phyloP scores from a whole-genome alignment of 345 rosid genomes.

The Arabidopsis arenosa region DNA sequence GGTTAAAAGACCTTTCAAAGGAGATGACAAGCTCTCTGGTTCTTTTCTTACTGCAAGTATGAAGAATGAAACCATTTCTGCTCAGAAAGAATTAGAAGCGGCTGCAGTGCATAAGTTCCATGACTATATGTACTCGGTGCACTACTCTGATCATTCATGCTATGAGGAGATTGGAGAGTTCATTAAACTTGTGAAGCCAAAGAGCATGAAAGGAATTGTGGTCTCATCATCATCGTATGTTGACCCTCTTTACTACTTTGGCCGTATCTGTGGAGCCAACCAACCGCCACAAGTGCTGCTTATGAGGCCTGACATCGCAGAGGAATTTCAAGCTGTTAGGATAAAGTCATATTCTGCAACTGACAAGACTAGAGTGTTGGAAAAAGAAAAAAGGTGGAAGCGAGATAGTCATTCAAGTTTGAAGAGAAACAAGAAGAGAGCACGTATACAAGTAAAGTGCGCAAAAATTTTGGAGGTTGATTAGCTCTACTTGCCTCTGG shows the following conservation, averaged over 20 bases:
- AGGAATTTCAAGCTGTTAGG: slow-evolving; percentile 34
- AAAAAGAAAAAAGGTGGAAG: slow-evolving; percentile 40
- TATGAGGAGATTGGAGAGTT: slow-evolving; percentile 69
- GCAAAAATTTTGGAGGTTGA: slow-evolving; percentile 30
- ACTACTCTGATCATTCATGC: slow-evolving; percentile 82
- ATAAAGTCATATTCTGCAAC: slow-evolving; percentile 36
- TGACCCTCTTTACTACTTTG: slow-evolving; percentile 72
- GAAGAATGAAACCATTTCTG: slow-evolving; percentile 27
- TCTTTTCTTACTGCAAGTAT: slow-evolving; percentile 48
- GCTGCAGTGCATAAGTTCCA: slow-evolving; percentile 55
- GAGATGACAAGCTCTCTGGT: slow-evolving; percentile 52
- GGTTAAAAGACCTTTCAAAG: slow-evolving; percentile 51
- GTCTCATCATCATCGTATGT: slow-evolving; percentile 65
- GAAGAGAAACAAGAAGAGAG: slow-evolving; percentile 35
- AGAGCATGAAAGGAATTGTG: slow-evolving; percentile 69
- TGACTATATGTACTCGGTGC: slow-evolving; percentile 60
- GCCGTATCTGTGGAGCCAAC: slow-evolving; percentile 55
- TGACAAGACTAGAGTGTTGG: slow-evolving; percentile 22
- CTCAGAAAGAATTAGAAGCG: slow-evolving; percentile 12
- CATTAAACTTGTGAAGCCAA: slow-evolving; percentile 65
- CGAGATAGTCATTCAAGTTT: slow-evolving; percentile 21
- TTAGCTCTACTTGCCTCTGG: slow-evolving; percentile 15
- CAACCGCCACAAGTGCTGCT: slow-evolving; percentile 41
- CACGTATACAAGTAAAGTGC: slow-evolving; percentile 31
- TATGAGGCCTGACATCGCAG: slow-evolving; percentile 36